phyloP scores from a whole-genome alignment of 2,329 filamentous ascomycete species.

The Alternaria triticimaculans region DNA sequence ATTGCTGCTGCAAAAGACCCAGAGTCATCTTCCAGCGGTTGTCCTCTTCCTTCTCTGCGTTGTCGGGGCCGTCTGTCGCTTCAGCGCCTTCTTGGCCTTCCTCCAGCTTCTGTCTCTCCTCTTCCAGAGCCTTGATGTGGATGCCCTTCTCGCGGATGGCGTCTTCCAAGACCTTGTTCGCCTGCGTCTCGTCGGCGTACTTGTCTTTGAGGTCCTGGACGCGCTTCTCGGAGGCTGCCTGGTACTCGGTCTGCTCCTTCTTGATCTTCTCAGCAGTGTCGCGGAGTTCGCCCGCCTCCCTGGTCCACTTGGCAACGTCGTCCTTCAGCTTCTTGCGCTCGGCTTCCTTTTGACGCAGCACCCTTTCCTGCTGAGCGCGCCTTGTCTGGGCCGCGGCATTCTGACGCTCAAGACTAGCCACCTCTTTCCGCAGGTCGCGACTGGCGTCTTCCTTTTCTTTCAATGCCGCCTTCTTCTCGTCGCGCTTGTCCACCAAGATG shows the following conservation, averaged over 20 bases:
- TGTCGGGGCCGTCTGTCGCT: slow-evolving; percentile 50
- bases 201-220: slow-evolving; percentile 52
- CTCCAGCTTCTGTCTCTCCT: slow-evolving; percentile 65
- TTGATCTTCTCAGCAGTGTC: slow-evolving; percentile 59
- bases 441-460: slow-evolving; percentile 93
- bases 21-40: slow-evolving; percentile 64
- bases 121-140: slow-evolving; percentile 76
- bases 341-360: slow-evolving; percentile 70
- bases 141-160: slow-evolving; percentile 74
- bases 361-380: slow-evolving; percentile 77
- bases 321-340: slow-evolving; percentile 74
- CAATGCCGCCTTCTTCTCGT: slow-evolving; percentile 75
- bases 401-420: slow-evolving; percentile 78
- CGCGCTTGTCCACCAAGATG: slow-evolving; percentile 74
- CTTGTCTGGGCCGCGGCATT: slow-evolving; percentile 83
- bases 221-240: slow-evolving; percentile 46
- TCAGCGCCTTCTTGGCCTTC: slow-evolving; percentile 52
- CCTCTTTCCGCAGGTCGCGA: slow-evolving; percentile 79
- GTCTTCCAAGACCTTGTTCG: slow-evolving; percentile 70
- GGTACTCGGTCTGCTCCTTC: slow-evolving; percentile 47
- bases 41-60: slow-evolving; percentile 54
- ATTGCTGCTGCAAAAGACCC: slow-evolving; percentile 61
- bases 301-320: slow-evolving; percentile 72
- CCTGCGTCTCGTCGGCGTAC: slow-evolving; percentile 50
- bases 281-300: slow-evolving; percentile 64